Percentiles rank a stretch among this genome's conserved stretches.
Evolutionary conservation across 148 eudicot genomes (phyloP).

Genomic region (Vaccinium vitisidaea): DNA sequence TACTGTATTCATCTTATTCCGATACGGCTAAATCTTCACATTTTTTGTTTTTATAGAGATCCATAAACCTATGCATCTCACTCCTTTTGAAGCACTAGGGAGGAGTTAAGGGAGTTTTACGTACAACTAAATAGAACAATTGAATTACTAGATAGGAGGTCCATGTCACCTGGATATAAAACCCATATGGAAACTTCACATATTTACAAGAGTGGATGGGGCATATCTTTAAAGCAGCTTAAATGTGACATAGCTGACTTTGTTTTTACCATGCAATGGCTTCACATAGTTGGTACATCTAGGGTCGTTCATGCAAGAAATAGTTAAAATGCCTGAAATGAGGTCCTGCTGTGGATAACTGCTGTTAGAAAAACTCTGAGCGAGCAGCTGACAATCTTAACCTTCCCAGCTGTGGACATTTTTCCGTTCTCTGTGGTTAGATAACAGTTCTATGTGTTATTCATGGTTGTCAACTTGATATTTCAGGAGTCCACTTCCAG

Average conservation of each 20-base stretch:
- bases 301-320: not conserved
- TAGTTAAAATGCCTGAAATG: not conserved
- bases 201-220: not conserved
- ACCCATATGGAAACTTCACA: not conserved
- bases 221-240: not conserved
- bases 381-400: not conserved
- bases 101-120: not conserved
- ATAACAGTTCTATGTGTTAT: not conserved
- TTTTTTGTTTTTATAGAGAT: not conserved
- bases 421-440: not conserved
- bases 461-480: constrained; percentile 16
- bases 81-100: not conserved
- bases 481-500: constrained; percentile 77
- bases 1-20: not conserved
- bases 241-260: not conserved
- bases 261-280: constrained; percentile 3
- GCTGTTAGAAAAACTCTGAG: not conserved
- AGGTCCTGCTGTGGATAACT: constrained; percentile 3
- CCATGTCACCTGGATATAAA: not conserved
- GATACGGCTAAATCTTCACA: not conserved
- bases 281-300: not conserved
- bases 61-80: not conserved
- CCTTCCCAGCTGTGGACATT: not conserved
- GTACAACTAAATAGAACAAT: not conserved
- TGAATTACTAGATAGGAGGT: not conserved